Base-by-base conservation (phyloP, 768 basidiomycete species). In the Rhizopogon vesiculosus region DNA sequence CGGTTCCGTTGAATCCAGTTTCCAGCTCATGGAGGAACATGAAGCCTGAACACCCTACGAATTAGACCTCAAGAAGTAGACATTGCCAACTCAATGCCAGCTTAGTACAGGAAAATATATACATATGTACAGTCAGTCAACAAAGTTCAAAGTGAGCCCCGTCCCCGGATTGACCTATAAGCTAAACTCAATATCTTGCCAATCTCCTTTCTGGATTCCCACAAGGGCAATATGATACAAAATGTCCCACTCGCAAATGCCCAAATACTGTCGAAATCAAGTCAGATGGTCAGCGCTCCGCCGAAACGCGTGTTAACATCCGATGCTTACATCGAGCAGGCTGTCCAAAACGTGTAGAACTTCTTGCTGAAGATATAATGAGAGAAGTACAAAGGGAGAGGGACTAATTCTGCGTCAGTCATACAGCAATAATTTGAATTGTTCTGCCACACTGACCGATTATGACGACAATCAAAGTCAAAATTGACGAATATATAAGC, bases 361-460 rank as follows among this genome's bases (percentile, higher is more conserved):
- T 58, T 57, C 41, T 65, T 65, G 42, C 67, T 71, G 48, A 71
- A 73, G 9, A 74, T 51, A 49, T 75, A 69, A 50, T 68, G 66
- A 52, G 72, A 70, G 62, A 75, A 75, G 55, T 73, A 71, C 72
- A 72, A 68, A 12, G 73, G 75, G 9, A 76, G 51, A 1, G 74
- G 74, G 1, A 73, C 72, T 72, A 48, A 45, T 8, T 19, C 45
- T 41, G 38, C 45, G 31, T 50, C 53, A 61, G 40, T 15, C 3
- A 35, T 53, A 28, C 35, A 16, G 16, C 13, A 33, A n/a, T 2
- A 48, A 6, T 16, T 39, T 42, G 28, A 33, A 3, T 13, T 31
- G 18, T 25, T n/a, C 46, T 31, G 45, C 43, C 22, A 38, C 13
- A 58, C 59, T 49, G 19, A 69, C 74, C 69, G 10, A 74, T 59